Percentiles rank a stretch among this genome's conserved stretches.
Evolutionary conservation across 108 stramenopile genomes (phyloP).

Genomic region (Cyclotella atomus): DNA sequence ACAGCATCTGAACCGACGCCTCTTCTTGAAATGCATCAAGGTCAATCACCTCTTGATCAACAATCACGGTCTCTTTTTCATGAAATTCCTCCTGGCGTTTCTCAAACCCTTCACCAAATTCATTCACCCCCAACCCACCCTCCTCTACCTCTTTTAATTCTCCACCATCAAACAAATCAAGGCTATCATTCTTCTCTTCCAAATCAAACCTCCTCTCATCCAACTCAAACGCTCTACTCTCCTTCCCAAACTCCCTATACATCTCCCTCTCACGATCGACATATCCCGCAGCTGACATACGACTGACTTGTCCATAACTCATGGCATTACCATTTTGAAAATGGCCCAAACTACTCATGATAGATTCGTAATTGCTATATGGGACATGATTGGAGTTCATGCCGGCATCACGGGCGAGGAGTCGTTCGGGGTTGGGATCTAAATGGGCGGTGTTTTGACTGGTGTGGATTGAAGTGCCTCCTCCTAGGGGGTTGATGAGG

Average conservation of each 20-base stretch:
- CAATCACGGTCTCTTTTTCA: too few species aligned
- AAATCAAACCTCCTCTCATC: neutral
- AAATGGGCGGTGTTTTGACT: neutral
- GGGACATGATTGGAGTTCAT: neutral
- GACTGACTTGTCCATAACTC: neutral
- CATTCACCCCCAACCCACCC: neutral
- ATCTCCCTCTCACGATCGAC: neutral
- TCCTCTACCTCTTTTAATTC: neutral
- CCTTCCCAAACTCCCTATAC: neutral
- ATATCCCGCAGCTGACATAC: neutral
- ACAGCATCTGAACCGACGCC: neutral
- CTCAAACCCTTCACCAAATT: neutral
- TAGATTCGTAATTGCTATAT: neutral
- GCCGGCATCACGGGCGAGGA: too few species aligned
- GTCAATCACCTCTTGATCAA: too few species aligned
- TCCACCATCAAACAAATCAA: neutral
- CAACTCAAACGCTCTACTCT: too few species aligned
- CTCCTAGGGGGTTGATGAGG: neutral
- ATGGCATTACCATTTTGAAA: neutral
- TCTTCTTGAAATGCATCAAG: too few species aligned
- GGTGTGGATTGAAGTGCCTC: neutral
- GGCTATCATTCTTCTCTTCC: neutral
- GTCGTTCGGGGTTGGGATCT: too few species aligned
- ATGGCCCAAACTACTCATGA: neutral
- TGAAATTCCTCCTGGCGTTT: neutral